A percentile compares a stretch with the other conserved stretches of the same genome.
phyloP scores from a whole-genome alignment of 202 grass and related monocot genomes.

The Panicum hallii region DNA sequence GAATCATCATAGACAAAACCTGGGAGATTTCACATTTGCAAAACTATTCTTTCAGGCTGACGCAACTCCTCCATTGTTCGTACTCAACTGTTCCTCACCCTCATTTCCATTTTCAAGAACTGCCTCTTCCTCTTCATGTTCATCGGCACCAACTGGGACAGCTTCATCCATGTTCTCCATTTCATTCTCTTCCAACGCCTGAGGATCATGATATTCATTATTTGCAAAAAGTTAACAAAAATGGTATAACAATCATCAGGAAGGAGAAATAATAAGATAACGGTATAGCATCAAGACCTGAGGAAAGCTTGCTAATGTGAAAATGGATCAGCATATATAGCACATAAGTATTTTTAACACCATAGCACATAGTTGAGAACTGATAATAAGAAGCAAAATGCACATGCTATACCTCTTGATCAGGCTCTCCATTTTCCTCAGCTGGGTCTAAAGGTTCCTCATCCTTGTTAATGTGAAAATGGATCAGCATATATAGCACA shows the following conservation, averaged over 20 bases:
- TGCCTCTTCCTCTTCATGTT: slow-evolving; percentile 66
- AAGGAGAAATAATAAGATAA: slow-evolving; percentile 39
- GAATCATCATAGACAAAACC: slow-evolving; percentile 74
- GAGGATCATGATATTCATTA: slow-evolving; percentile 13
- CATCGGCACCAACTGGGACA: slow-evolving; percentile 68
- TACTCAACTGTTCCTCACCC: slow-evolving; percentile 88
- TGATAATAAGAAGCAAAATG: neutral
- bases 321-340: slow-evolving; percentile 21
- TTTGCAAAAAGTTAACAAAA: slow-evolving; percentile 8
- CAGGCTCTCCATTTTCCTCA: slow-evolving; percentile 73
- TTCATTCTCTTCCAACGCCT: slow-evolving; percentile 58
- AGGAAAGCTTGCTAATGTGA: neutral
- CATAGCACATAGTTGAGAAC: slow-evolving; percentile 14
- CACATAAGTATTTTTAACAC: slow-evolving; percentile 2
- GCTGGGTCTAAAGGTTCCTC: slow-evolving; percentile 55
- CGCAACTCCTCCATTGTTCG: slow-evolving; percentile 69
- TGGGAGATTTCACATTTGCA: slow-evolving; percentile 52
- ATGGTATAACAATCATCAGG: neutral
- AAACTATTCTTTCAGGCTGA: slow-evolving; percentile 71
- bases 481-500: slow-evolving; percentile 8
- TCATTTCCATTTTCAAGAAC: slow-evolving; percentile 90
- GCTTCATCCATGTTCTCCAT: slow-evolving; percentile 67
- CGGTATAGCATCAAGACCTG: slow-evolving; percentile 15
- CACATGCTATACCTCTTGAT: slow-evolving; percentile 59
- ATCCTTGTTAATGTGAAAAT: slow-evolving; percentile 54